A percentile compares a stretch with the other conserved stretches of the same genome.
Evolutionary conservation across 2,329 filamentous ascomycete species (phyloP).

Genomic region (Aureobasidium sp.): DNA sequence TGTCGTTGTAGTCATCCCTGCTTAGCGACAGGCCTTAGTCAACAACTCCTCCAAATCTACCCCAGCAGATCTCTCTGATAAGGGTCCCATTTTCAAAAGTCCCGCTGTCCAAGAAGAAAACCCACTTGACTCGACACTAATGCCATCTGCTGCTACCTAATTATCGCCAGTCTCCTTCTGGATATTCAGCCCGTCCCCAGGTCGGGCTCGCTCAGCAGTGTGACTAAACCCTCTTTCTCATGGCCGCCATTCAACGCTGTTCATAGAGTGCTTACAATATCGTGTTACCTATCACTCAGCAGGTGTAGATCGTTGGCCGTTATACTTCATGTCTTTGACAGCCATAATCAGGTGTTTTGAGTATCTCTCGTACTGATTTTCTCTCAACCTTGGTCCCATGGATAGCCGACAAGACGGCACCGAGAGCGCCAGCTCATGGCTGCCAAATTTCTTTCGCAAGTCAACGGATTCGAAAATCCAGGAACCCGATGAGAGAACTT

Average conservation of each 20-base stretch:
- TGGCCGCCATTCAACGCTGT: neutral
- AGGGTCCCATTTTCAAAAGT: neutral
- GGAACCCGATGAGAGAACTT: conserved; percentile 35
- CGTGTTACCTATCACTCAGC: neutral
- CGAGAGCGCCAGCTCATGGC: conserved; percentile 23
- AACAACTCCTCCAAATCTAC: conserved; percentile 10
- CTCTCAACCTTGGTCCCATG: conserved; percentile 16
- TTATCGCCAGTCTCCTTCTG: neutral
- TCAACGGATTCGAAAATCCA: conserved; percentile 8
- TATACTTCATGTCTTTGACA: neutral
- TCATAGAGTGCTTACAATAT: neutral
- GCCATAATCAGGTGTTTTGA: neutral
- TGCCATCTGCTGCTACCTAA: neutral
- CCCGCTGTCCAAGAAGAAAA: neutral
- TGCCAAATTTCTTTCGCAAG: conserved; percentile 21
- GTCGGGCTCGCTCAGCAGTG: neutral
- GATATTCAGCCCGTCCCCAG: neutral
- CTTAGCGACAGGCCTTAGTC: conserved; percentile 10
- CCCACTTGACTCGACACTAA: neutral
- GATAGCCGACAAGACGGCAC: conserved; percentile 23
- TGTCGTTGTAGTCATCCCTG: neutral
- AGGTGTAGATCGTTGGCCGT: neutral
- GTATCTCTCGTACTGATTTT: neutral
- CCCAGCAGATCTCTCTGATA: conserved; percentile 8
- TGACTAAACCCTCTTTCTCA: conserved; percentile 8